phyloP scores from a whole-genome alignment of 352 stramenopile genomes.

The Globisporangium sylvaticum region DNA sequence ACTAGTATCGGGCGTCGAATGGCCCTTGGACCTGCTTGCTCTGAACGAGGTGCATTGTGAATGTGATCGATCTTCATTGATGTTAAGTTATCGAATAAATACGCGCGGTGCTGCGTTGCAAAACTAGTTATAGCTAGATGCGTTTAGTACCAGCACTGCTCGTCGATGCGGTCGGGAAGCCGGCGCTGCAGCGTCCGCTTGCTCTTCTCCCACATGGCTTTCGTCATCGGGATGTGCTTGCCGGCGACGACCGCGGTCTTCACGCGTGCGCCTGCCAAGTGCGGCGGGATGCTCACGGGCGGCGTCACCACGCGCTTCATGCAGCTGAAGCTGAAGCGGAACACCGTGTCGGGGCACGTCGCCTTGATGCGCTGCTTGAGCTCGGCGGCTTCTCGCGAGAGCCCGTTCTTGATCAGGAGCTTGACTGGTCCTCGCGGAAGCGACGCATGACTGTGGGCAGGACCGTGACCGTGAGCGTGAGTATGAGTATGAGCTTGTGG shows the following conservation, averaged over 20 bases:
- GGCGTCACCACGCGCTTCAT: constrained; percentile 56
- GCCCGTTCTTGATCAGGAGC: constrained; percentile 27
- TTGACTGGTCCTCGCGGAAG: not conserved
- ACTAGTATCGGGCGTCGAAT: too few relatives aligned
- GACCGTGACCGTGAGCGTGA: not conserved
- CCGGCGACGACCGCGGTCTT: constrained; percentile 39
- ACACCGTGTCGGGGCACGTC: constrained; percentile 37
- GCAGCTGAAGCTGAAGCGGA: constrained; percentile 55
- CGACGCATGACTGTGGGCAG: not conserved
- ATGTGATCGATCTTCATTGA: too few relatives aligned
- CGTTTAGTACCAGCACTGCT: constrained; percentile 10
- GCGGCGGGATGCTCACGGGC: constrained; percentile 43
- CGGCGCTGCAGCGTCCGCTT: constrained; percentile 20
- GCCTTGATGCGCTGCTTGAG: constrained; percentile 59
- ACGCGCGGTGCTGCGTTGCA: too few relatives aligned
- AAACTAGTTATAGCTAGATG: too few relatives aligned
- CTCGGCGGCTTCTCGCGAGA: constrained; percentile 35
- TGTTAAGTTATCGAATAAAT: constrained; percentile 6
- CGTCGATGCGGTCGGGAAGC: constrained; percentile 20
- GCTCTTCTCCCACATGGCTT: constrained; percentile 55
- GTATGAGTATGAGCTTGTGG: not conserved
- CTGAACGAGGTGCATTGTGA: too few relatives aligned
- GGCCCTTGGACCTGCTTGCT: too few relatives aligned
- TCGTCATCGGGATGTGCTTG: constrained; percentile 59
- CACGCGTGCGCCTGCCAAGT: constrained; percentile 26